Percentiles rank a stretch among this genome's conserved stretches.
phyloP scores from a whole-genome alignment of 768 basidiomycete genomes.

The Leccinum disarticulatum region DNA sequence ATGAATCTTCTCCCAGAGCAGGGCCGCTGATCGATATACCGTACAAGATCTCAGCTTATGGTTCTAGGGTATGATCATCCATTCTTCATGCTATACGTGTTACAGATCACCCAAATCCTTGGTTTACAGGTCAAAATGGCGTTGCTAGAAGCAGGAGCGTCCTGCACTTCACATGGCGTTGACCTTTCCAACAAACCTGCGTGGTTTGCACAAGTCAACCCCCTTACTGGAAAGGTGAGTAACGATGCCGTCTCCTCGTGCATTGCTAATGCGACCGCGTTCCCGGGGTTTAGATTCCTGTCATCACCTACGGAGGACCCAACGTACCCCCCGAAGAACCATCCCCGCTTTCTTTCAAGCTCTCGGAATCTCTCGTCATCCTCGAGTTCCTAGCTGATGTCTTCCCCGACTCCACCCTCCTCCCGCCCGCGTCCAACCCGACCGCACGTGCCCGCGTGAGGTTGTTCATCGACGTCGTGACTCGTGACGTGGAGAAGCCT shows the following conservation, averaged over 20 bases:
- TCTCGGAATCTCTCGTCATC: not conserved
- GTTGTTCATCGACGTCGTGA: not conserved
- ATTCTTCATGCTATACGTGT: not conserved
- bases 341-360: not conserved
- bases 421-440: not conserved
- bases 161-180: constrained; percentile 52
- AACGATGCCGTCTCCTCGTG: no score
- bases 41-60: constrained; percentile 51
- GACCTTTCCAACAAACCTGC: constrained; percentile 62
- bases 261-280: no score
- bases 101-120: not conserved
- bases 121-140: constrained; percentile 52
- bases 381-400: not conserved
- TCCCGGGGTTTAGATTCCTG: not conserved
- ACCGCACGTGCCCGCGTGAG: not conserved
- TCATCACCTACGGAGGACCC: not conserved
- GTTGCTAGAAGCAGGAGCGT: constrained; percentile 50
- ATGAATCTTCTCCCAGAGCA: not conserved
- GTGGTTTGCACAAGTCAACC: constrained; percentile 66
- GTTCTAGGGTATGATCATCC: constrained; percentile 43
- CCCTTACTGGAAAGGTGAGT: constrained; percentile 54
- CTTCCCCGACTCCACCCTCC: not conserved
- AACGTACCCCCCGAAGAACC: not conserved
- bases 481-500: not conserved
- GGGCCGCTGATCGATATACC: not conserved